Evolutionary conservation across 2,329 filamentous ascomycete species (phyloP), one percentile per base, ranked within the genome.

Genomic region (Domatiomyces catenatus): DNA sequence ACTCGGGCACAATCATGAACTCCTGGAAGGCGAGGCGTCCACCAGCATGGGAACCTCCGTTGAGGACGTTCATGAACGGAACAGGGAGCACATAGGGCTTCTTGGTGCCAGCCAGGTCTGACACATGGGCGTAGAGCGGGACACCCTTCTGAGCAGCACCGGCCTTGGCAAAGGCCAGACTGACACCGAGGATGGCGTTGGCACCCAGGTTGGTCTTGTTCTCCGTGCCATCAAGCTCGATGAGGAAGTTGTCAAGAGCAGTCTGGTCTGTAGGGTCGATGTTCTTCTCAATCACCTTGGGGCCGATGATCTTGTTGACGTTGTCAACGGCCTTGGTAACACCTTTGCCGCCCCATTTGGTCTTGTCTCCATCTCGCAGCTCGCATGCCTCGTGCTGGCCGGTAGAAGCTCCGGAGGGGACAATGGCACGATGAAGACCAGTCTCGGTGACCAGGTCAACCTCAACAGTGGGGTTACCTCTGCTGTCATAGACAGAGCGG

Each of bases 401-500:
- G 64, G 89, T 95, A 63, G 90, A 95, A 65, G 90, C 90, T 70
- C 90, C 90, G 60, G 89, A 95, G 64, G 90, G 90, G 58, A 96
- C 90, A 69, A 95, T 95, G 69, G 90, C 89, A 67, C 90, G 88
- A 81, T 95, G 89, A 58, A 96, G 83, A 67, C 90, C 90, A 64
- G 85, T 93, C 76, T 94, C 87, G 63, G 89, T 95, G 74, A 94
- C 84, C 63, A 95, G 81, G 70, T 95, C 90, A 65, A 96, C 90
- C 79, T 96, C 90, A 67, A 95, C 90, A 68, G 92, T 98, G 66
- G 92, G 92, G 83, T 98, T 98, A 69, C 80, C 80, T 62, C 92
- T 90, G 71, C 92, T 96, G 80, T 98, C 92, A 81, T 90, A 98
- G 76, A 98, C 88, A 67, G 84, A 89, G 69, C 92, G 85, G 67